phyloP scores from a whole-genome alignment of 306 rosid species.

The Ceratonia siliqua region DNA sequence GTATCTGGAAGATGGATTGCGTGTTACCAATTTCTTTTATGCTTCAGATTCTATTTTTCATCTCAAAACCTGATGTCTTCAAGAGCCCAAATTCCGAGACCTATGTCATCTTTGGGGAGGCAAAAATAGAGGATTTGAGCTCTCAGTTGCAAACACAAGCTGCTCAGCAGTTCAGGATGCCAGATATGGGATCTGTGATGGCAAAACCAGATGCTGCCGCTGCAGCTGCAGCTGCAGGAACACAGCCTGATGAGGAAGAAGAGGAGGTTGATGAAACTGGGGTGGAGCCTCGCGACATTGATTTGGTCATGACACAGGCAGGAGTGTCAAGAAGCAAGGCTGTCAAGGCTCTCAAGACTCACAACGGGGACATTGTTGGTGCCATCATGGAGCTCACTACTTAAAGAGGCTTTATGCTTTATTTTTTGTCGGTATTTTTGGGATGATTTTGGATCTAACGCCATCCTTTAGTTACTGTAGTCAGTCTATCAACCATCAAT shows the following conservation, averaged over 20 bases:
- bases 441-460: slow-evolving; percentile 33
- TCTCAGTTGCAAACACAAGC: slow-evolving; percentile 90
- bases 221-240: slow-evolving; percentile 45
- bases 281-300: slow-evolving; percentile 78
- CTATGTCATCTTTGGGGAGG: slow-evolving; percentile 81
- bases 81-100: slow-evolving; percentile 90
- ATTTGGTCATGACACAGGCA: slow-evolving; percentile 90
- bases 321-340: slow-evolving; percentile 89
- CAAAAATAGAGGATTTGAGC: slow-evolving; percentile 86
- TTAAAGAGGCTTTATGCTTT: slow-evolving; percentile 33
- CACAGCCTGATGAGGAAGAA: slow-evolving; percentile 65
- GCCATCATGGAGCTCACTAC: slow-evolving; percentile 95
- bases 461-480: slow-evolving; percentile 35
- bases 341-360: slow-evolving; percentile 86
- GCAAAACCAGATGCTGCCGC: slow-evolving; percentile 58
- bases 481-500: slow-evolving; percentile 32
- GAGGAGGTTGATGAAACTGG: slow-evolving; percentile 79
- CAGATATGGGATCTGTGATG: slow-evolving; percentile 65
- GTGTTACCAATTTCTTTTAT: slow-evolving; percentile 19
- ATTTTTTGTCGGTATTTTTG: background rate
- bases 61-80: slow-evolving; percentile 92
- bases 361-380: slow-evolving; percentile 78
- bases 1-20: background rate
- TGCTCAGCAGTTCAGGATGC: slow-evolving; percentile 92
- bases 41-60: slow-evolving; percentile 70